Evolutionary conservation across 2,329 filamentous ascomycete species (phyloP).

Genomic region (Penicillium nordicum): DNA sequence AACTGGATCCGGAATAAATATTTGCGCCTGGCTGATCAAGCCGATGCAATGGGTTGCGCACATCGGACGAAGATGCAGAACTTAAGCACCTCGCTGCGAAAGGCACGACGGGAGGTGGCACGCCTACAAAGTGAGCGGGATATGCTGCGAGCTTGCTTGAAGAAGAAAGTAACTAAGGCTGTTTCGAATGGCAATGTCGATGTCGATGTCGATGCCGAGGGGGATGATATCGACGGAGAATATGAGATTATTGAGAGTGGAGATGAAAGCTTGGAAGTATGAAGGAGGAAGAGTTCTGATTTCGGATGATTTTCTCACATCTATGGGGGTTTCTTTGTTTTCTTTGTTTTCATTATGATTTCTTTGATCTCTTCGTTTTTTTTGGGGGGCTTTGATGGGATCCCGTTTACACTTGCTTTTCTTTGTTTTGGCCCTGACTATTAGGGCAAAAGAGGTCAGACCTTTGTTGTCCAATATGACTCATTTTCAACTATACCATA

Average conservation of each 20-base stretch:
- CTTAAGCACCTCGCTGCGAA: constrained; percentile 9
- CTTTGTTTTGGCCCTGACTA: neutral
- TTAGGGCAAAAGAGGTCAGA: neutral
- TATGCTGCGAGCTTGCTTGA: neutral
- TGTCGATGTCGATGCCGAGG: neutral
- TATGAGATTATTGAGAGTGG: neutral
- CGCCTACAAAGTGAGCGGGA: constrained; percentile 4
- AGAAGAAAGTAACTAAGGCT: neutral
- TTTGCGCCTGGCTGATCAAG: constrained; percentile 13
- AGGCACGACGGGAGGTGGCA: neutral
- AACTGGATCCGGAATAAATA: constrained; percentile 23
- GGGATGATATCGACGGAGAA: neutral
- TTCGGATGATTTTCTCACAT: neutral
- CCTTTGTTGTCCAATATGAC: neutral
- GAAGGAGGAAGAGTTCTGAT: neutral
- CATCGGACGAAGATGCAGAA: constrained; percentile 14
- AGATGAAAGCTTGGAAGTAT: no score
- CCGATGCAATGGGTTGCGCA: constrained; percentile 13
- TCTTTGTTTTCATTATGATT: neutral
- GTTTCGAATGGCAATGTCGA: neutral
- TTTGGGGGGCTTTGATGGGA: neutral
- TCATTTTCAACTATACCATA: neutral
- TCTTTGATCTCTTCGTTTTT: neutral
- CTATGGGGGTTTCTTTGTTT: neutral
- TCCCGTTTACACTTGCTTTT: neutral